Percentiles rank a stretch among this genome's conserved stretches.
Evolutionary conservation across 106 monocot genomes (phyloP).

Genomic region (Platanthera guangdongensis): DNA sequence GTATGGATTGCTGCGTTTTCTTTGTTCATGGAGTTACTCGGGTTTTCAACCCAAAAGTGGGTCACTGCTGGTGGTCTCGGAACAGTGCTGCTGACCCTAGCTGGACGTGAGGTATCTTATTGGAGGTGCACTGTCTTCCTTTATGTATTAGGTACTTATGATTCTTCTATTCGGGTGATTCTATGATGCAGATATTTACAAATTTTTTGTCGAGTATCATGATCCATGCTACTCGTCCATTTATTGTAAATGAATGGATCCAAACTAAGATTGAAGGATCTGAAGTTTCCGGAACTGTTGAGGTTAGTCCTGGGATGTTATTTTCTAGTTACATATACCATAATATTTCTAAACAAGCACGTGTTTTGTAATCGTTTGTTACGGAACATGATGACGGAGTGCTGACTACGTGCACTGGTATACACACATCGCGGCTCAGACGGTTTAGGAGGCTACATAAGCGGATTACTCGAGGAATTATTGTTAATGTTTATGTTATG

Average conservation of each 20-base stretch:
- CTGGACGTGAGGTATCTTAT: constrained; percentile 88
- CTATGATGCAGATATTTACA: constrained; percentile 76
- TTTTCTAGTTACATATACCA: not conserved
- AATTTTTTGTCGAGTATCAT: constrained; percentile 95
- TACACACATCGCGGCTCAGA: no score
- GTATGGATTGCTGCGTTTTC: constrained; percentile 91
- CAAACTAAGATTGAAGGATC: constrained; percentile 89
- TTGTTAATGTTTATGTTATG: no score
- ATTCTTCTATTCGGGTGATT: not conserved
- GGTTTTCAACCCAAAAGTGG: constrained; percentile 95
- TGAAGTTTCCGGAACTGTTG: constrained; percentile 95
- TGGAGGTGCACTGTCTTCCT: not conserved
- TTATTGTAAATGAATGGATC: constrained; percentile 93
- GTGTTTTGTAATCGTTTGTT: not conserved
- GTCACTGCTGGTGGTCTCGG: constrained; percentile 98
- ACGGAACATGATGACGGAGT: no score
- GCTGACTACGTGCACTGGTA: no score
- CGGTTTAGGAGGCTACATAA: no score
- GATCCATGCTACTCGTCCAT: constrained; percentile 98
- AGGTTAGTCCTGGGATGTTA: constrained; percentile 43
- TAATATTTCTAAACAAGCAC: not conserved
- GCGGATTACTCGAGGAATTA: no score
- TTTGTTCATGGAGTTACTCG: constrained; percentile 94
- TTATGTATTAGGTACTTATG: constrained; percentile 1
- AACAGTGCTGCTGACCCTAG: constrained; percentile 89